Conservation (phyloP, 2,329 filamentous ascomycete species). For the Diaporthe citri region DNA sequence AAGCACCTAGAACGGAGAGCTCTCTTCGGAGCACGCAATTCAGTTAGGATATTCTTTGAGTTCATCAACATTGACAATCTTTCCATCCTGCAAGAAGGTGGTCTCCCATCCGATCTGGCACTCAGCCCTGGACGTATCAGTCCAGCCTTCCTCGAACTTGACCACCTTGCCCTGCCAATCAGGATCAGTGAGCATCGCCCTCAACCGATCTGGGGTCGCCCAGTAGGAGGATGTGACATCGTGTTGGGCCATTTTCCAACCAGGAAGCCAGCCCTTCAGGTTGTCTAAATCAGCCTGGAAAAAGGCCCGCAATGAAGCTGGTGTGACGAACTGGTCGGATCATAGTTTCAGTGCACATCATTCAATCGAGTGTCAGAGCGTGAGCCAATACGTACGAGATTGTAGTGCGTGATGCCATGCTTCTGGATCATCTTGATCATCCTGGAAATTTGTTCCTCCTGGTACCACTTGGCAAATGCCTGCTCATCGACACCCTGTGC, state of each 20-base stretch:
- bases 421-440: constrained; percentile 2
- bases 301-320: background rate
- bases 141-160: constrained; percentile 13
- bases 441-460: background rate
- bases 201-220: constrained; percentile 5
- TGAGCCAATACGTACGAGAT: constrained; percentile 9
- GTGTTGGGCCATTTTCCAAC: constrained; percentile 11
- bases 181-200: constrained; percentile 9
- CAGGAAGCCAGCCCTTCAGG: constrained; percentile 2
- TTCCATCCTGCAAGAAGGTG: background rate
- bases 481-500: constrained; percentile 13
- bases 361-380: background rate
- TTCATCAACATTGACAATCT: background rate
- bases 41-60: background rate
- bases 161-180: constrained; percentile 3
- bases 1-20: background rate
- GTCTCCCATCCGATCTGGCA: constrained; percentile 8
- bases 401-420: background rate
- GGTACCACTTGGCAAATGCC: constrained; percentile 14
- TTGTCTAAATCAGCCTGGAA: background rate
- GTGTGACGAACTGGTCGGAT: background rate
- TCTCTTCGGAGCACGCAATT: background rate
- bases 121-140: constrained; percentile 8
- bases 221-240: constrained; percentile 3
- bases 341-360: background rate